These are phyloP conservation scores for Kodamaea neixiangensis DNA, from an alignment of 805 yeast genomes.

Conservation along the genomic window DNA sequence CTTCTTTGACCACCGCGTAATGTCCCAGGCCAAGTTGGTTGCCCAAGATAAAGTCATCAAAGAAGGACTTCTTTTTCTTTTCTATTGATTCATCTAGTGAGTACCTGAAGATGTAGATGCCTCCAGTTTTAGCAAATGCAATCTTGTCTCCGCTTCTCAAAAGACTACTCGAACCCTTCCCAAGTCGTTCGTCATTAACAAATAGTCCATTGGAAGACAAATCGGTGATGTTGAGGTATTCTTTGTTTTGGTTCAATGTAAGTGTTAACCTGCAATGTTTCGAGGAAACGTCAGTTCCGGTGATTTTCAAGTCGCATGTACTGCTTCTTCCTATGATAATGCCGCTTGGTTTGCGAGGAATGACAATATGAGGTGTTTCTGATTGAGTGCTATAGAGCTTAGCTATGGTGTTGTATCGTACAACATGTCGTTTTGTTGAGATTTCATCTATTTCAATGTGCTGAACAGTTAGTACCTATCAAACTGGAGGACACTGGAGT, in stretches of 20 bases:
- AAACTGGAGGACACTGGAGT: too few species aligned
- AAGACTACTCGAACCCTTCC: conserved; percentile 49
- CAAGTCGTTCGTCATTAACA: conserved; percentile 57
- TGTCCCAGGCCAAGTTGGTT: conserved; percentile 73
- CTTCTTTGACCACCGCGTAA: conserved; percentile 79
- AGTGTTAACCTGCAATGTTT: conserved; percentile 58
- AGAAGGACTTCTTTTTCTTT: conserved; percentile 42
- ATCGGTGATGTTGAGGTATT: conserved; percentile 53
- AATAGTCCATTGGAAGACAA: conserved; percentile 66
- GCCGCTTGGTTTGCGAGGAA: conserved; percentile 27
- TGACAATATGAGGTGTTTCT: conserved; percentile 22
- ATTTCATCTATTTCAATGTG: conserved; percentile 14
- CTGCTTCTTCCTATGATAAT: conserved; percentile 56
- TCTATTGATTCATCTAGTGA: conserved; percentile 23
- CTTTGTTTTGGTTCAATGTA: conserved; percentile 35
- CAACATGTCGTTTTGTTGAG: conserved; percentile 19
- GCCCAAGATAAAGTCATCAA: conserved; percentile 58
- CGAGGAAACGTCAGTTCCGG: conserved; percentile 65
- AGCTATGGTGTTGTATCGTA: conserved; percentile 23
- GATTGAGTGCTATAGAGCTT: conserved; percentile 24
- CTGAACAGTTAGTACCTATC: conserved; percentile 20
- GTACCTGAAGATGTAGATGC: conserved; percentile 52
- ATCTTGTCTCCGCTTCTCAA: conserved; percentile 66
- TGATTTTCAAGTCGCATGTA: conserved; percentile 55
- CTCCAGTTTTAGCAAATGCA: conserved; percentile 54